phyloP scores from a whole-genome alignment of 1,284 basidiomycete genomes.

The Vanrija sp. region DNA sequence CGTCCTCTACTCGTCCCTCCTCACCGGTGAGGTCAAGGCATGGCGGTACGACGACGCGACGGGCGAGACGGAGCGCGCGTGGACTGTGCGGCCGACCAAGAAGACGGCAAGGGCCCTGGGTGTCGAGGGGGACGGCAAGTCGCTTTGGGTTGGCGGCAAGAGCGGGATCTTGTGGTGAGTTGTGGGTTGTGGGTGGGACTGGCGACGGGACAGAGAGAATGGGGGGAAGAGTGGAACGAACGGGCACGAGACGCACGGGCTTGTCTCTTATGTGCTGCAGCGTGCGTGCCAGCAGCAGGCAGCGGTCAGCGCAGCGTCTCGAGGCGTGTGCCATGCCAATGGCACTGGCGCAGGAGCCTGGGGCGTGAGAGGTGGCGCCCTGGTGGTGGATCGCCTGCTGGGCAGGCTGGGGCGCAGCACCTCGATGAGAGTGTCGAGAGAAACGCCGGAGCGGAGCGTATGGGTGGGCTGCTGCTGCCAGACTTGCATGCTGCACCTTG shows the following conservation, averaged over 20 bases:
- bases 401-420: no score
- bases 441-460: neutral
- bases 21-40: slow-evolving; percentile 78
- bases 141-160: slow-evolving; percentile 77
- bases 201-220: neutral
- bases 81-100: slow-evolving; percentile 46
- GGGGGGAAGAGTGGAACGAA: neutral
- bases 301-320: no score
- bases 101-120: slow-evolving; percentile 71
- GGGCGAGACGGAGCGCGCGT: slow-evolving; percentile 34
- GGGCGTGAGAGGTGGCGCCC: neutral
- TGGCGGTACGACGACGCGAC: slow-evolving; percentile 65
- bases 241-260: neutral
- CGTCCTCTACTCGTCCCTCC: slow-evolving; percentile 69
- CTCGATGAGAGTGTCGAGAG: no score
- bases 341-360: neutral
- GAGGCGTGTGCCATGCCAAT: no score
- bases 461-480: neutral
- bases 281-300: neutral
- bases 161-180: slow-evolving; percentile 72
- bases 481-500: neutral
- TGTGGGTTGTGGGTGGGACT: neutral
- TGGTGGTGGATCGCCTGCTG: no score
- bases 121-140: slow-evolving; percentile 60
- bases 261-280: neutral